Conservation (phyloP, 202 grass and related monocot genomes). For the Cymbopogon flexuosus region DNA sequence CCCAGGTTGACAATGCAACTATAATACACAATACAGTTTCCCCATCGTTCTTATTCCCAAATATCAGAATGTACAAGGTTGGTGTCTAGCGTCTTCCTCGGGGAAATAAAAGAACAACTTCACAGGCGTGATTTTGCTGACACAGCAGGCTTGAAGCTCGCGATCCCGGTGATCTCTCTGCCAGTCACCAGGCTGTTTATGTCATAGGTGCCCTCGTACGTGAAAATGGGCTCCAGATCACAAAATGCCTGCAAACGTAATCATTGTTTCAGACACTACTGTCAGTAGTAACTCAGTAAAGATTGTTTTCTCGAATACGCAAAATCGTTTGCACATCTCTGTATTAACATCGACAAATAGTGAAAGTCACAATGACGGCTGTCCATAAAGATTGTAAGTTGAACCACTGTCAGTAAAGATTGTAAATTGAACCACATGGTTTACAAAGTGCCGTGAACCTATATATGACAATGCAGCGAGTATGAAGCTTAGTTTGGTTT, state of each 20-base stretch:
- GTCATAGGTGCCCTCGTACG: slow-evolving; percentile 84
- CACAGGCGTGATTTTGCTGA: slow-evolving; percentile 54
- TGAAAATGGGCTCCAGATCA: slow-evolving; percentile 78
- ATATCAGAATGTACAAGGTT: slow-evolving; percentile 1
- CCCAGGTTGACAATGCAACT: no score
- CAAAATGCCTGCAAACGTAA: slow-evolving; percentile 67
- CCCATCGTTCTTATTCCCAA: neutral
- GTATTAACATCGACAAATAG: no score
- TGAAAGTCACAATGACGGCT: no score
- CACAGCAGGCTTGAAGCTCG: slow-evolving; percentile 77
- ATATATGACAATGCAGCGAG: no score
- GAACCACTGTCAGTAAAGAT: no score
- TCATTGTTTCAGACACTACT: neutral
- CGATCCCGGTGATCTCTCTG: slow-evolving; percentile 84
- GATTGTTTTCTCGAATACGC: no score
- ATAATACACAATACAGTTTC: neutral
- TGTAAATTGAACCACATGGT: neutral
- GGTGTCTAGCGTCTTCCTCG: neutral
- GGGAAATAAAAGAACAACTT: neutral
- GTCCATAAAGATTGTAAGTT: no score
- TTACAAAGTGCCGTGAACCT: neutral
- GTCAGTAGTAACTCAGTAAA: neutral
- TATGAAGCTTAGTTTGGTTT: neutral
- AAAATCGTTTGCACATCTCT: no score
- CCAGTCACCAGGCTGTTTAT: slow-evolving; percentile 76